A percentile compares a stretch with the other conserved stretches of the same genome.
These are phyloP conservation scores for Puccinia hordei DNA, from an alignment of 1,284 basidiomycete genomes.

Conservation along the genomic window DNA sequence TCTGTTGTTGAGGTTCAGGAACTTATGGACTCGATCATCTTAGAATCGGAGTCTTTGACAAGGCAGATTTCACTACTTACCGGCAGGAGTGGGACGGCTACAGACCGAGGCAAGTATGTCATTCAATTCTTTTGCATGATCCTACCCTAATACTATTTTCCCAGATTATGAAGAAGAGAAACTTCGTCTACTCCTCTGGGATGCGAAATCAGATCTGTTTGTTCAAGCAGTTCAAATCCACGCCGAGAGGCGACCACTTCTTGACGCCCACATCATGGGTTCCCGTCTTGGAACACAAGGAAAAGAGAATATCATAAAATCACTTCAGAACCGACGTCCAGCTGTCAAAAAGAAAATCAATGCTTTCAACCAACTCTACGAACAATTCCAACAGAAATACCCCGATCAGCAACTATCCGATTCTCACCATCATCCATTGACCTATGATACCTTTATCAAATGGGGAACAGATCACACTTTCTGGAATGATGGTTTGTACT, in stretches of 20 bases:
- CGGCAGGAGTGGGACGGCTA: too few relatives aligned
- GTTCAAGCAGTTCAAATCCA: neutral
- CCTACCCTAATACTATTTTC: too few relatives aligned
- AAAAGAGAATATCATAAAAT: neutral
- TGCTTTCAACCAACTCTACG: neutral
- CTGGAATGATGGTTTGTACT: slow-evolving; percentile 5
- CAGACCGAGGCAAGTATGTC: too few relatives aligned
- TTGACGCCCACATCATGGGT: neutral
- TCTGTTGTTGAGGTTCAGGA: too few relatives aligned
- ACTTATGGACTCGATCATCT: too few relatives aligned
- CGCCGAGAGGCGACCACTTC: neutral
- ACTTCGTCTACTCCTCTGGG: neutral
- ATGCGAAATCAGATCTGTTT: neutral
- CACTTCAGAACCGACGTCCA: neutral
- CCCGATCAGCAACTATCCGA: neutral
- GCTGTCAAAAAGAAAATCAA: neutral
- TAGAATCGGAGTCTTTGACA: too few relatives aligned
- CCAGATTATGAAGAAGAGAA: neutral
- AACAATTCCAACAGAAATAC: neutral
- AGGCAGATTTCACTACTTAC: too few relatives aligned
- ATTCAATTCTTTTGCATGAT: too few relatives aligned
- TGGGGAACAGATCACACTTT: neutral
- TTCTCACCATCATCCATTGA: neutral
- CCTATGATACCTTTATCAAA: neutral
- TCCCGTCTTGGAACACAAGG: neutral